Conservation (phyloP, 495 filamentous ascomycete species). For the Neurospora sp. region DNA sequence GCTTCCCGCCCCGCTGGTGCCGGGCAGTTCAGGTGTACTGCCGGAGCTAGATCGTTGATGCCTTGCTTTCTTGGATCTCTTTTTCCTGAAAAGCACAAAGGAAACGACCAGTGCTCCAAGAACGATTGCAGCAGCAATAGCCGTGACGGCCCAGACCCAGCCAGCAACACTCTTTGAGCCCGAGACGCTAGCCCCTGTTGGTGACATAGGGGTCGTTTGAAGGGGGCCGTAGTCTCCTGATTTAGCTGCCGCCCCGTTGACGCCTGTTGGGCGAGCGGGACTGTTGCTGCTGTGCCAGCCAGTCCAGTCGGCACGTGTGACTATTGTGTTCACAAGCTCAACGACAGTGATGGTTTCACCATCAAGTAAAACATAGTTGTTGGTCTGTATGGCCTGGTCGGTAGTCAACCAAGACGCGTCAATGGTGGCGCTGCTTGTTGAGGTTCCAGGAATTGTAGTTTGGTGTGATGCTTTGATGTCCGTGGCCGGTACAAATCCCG, state of each 20-base stretch:
- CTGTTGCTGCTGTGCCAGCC: background rate
- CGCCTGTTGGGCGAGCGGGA: background rate
- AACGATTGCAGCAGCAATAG: background rate
- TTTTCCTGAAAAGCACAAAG: background rate
- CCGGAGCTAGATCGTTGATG: background rate
- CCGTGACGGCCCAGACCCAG: background rate
- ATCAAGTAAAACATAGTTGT: background rate
- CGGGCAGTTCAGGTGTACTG: background rate
- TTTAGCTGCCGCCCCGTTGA: background rate
- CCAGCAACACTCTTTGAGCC: background rate
- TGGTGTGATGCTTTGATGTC: background rate
- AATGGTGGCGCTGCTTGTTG: background rate
- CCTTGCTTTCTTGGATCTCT: background rate
- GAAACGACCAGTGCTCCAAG: background rate
- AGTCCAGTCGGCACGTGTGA: background rate
- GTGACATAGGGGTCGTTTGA: background rate
- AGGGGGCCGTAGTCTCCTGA: background rate
- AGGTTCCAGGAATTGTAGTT: background rate
- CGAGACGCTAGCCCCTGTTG: background rate
- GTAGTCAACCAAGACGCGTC: background rate
- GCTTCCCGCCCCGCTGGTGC: background rate
- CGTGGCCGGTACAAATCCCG: background rate
- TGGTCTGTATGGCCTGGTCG: background rate
- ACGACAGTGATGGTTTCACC: background rate
- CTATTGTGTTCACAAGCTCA: background rate